Conservation (phyloP, 2,329 filamentous ascomycete species). For the Diaporthe australafricana region DNA sequence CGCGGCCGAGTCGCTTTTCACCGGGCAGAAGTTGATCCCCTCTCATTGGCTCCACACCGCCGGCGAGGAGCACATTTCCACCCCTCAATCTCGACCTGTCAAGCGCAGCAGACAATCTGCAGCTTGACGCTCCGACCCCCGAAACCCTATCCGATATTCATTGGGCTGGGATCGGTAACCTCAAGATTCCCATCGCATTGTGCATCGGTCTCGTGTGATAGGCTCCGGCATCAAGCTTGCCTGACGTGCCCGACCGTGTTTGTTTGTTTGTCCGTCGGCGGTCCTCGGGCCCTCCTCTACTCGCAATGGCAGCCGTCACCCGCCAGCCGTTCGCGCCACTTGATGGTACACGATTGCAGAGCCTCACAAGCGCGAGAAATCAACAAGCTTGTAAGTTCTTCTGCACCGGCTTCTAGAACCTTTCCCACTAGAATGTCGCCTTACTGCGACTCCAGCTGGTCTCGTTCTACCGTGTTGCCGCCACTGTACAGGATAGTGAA, state of each 20-base stretch:
- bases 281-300: background rate
- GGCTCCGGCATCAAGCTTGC: background rate
- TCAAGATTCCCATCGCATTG: slow-evolving; percentile 16
- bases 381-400: slow-evolving; percentile 74
- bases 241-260: slow-evolving; percentile 20
- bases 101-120: slow-evolving; percentile 30
- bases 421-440: background rate
- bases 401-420: background rate
- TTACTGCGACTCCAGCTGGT: background rate
- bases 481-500: background rate
- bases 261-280: slow-evolving; percentile 35
- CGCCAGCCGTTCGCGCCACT: slow-evolving; percentile 83
- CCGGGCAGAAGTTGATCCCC: slow-evolving; percentile 32
- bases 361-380: slow-evolving; percentile 81
- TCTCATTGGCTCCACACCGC: slow-evolving; percentile 31
- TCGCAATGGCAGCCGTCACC: slow-evolving; percentile 65
- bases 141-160: slow-evolving; percentile 28
- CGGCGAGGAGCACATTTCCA: slow-evolving; percentile 29
- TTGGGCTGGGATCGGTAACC: slow-evolving; percentile 24
- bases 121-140: slow-evolving; percentile 32
- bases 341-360: slow-evolving; percentile 76
- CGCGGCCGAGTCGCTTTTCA: slow-evolving; percentile 30
- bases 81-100: slow-evolving; percentile 29
- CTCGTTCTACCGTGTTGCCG: background rate
- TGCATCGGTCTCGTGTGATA: slow-evolving; percentile 18